Evolutionary conservation across 495 filamentous ascomycete genomes (phyloP), one percentile per base, ranked within the genome.

Genomic region (Aspergillus avenaceus): DNA sequence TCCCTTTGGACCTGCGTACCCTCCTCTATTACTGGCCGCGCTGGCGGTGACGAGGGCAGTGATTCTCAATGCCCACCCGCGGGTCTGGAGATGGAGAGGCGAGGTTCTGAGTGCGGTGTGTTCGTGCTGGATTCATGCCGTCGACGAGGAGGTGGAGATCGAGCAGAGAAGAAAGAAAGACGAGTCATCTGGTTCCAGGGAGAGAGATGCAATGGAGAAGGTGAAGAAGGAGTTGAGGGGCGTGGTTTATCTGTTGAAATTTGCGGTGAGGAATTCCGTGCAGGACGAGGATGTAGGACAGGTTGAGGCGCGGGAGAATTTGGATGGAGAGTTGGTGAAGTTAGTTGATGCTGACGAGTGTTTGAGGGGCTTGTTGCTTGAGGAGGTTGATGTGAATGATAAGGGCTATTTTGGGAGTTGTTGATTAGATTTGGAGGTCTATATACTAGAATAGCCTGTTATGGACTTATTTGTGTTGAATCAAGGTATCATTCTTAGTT

Each of bases 31-130:
- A 0, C 37, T 70, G 2, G 67, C 76, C 0, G 80, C 84, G 1
- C 61, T 78, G 5, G 56, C 70, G 8, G 70, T 82, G 1, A 47
- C 90, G 23, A 76, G 84, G 41, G 66, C 67, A 0, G 70, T 87
- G 11, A 67, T 96, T n/a, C 52, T 78, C 19, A 84, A 75, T 37
- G 81, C 79, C n/a, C 92, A 93, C 82, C 84, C 87, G 9, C 73
- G 90, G 0, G 67, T 96, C 14, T 74, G 69, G 54, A 59, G 62
- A 34, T 84, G 85, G 72, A 72, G 79, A 22, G 82, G 78, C n/a
- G 87, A 91, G 62, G 66, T 95, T 13, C 51, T 95, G 44, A 81
- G 75, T 37, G 83, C 74, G 0, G 49, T 90, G 0, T 70, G 75
- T 22, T 58, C 84, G 3, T 85, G 85, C 59, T 96, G 89, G 88